Evolutionary conservation across 306 rosid species (phyloP), one percentile per base, ranked within the genome.

Genomic region (Herpetospermum pedunculosum): DNA sequence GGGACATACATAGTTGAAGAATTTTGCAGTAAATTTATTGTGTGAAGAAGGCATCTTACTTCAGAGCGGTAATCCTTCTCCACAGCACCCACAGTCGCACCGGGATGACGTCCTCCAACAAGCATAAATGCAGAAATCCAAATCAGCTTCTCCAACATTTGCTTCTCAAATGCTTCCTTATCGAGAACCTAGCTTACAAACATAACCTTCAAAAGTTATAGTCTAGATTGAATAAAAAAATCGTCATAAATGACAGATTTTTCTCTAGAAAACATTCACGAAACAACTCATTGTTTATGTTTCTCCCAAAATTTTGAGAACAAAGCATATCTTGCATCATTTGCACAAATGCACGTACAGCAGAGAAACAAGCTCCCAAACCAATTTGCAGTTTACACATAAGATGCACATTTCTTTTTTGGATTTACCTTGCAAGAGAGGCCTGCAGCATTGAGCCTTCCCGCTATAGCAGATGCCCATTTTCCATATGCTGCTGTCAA

Each of bases 121-220:
- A 94, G 95, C 99, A 94, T 94, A 82, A 91, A 88, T 15, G 99
- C 85, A 35, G 82, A 89, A 79, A 94, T 91, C 99, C 99, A 94
- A 82, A 94, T 91, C 68, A 94, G 83, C 88, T 94, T 94, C 86
- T 94, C 99, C 41, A 91, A 81, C 97, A 91, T 94, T 85, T 91
- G 97, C 78, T 89, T 94, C 72, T 87, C 90, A 83, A 94, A 91
- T 18, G 84, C 90, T 75, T 91, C 92, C 89, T 86, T 85, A 35
- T 77, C 86, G n/a, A 91, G 89, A 83, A 94, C 87, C 99, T 91
- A 79, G 55, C 49, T 64, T 64, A 37, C 48, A 64, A 28, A 47
- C 13, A 72, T 13, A 11, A 35, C 35, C 75, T 37, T 19, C 48
- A 50, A 8, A 72, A 72, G 64, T 72, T 50, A 72, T 0, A 10